A percentile compares a stretch with the other conserved stretches of the same genome.
phyloP scores from a whole-genome alignment of 345 rosid genomes.

The Streptanthus diversifolius region DNA sequence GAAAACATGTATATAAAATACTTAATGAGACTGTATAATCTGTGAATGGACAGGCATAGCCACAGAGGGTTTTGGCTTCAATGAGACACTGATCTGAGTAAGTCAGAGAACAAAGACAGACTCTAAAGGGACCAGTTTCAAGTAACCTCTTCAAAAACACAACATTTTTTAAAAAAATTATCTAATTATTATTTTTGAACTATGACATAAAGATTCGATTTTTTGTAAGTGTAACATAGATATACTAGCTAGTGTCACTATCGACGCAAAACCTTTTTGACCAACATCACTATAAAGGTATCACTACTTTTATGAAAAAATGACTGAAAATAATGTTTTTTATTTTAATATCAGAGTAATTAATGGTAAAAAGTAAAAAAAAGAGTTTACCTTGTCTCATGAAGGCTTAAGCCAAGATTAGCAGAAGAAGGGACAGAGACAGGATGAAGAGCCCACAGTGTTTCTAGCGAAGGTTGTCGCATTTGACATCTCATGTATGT shows the following conservation, averaged over 20 bases:
- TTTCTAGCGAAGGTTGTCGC: constrained; percentile 74
- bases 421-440: constrained; percentile 81
- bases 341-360: constrained; percentile 8
- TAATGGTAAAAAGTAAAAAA: constrained; percentile 29
- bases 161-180: constrained; percentile 1
- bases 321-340: background rate
- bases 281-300: constrained; percentile 26
- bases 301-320: constrained; percentile 23
- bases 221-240: constrained; percentile 25
- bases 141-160: constrained; percentile 23
- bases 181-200: constrained; percentile 19
- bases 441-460: constrained; percentile 76
- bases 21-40: constrained; percentile 10
- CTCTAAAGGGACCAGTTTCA: constrained; percentile 36
- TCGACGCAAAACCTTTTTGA: constrained; percentile 33
- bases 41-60: constrained; percentile 27
- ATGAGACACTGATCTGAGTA: constrained; percentile 33
- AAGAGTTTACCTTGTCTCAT: constrained; percentile 57
- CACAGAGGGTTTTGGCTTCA: constrained; percentile 22
- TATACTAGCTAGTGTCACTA: constrained; percentile 37
- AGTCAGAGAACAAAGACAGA: constrained; percentile 36
- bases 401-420: constrained; percentile 78
- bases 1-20: background rate
- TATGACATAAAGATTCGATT: constrained; percentile 34
- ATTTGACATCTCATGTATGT: constrained; percentile 78